These are phyloP conservation scores for Taiozyma sp. DNA, from an alignment of 1,139 yeast genomes.

Conservation along the genomic window DNA sequence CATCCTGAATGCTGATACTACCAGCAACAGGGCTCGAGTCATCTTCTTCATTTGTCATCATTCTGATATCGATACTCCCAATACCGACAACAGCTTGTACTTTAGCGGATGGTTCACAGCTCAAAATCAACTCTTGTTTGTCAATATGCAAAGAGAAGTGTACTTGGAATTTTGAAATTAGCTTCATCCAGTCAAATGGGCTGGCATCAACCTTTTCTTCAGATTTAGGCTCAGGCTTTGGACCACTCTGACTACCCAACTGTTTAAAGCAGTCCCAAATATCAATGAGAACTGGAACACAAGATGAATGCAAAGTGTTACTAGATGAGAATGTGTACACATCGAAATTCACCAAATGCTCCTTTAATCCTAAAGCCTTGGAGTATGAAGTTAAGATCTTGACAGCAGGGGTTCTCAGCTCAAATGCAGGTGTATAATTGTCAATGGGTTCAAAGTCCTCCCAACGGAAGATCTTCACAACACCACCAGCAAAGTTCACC, in stretches of 20 bases:
- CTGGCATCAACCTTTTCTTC: not conserved
- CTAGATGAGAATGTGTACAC: slow-evolving; percentile 67
- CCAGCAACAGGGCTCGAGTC: slow-evolving; percentile 39
- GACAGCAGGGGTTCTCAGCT: slow-evolving; percentile 75
- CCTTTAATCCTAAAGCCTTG: slow-evolving; percentile 17
- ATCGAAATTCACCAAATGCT: slow-evolving; percentile 49
- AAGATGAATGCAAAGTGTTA: slow-evolving; percentile 63
- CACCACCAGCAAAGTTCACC: slow-evolving; percentile 67
- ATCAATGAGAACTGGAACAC: slow-evolving; percentile 75
- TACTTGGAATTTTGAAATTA: slow-evolving; percentile 53
- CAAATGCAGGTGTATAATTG: slow-evolving; percentile 49
- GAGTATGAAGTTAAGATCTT: slow-evolving; percentile 46
- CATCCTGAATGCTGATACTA: slow-evolving; percentile 42
- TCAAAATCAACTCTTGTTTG: slow-evolving; percentile 67
- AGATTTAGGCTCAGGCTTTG: not conserved
- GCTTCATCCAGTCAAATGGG: slow-evolving; percentile 30
- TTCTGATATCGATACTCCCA: slow-evolving; percentile 55
- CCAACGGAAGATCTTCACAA: slow-evolving; percentile 43
- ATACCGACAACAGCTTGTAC: slow-evolving; percentile 82
- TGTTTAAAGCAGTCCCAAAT: slow-evolving; percentile 41
- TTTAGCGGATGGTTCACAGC: slow-evolving; percentile 92
- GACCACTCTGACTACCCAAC: slow-evolving; percentile 28
- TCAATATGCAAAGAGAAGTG: slow-evolving; percentile 63
- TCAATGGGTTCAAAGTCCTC: slow-evolving; percentile 35
- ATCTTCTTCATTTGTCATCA: slow-evolving; percentile 48